Base-by-base conservation (phyloP, 257 asterid genomes). In the Lycium ferocissimum region DNA sequence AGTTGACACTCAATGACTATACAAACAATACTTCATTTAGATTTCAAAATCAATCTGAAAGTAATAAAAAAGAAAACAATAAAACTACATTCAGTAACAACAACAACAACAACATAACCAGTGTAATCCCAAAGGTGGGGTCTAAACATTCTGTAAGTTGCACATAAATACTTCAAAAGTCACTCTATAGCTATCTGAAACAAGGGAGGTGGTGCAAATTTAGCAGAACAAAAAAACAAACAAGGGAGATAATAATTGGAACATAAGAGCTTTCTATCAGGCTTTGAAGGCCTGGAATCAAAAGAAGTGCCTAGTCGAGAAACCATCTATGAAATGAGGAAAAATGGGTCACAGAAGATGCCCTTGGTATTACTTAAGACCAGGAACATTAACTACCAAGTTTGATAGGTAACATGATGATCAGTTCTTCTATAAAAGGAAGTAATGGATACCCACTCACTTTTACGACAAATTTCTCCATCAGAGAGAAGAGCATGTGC, bases 1-100 rank as follows among this genome's bases (percentile, higher is more conserved):
- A 76, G 47, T 76, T 76, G 82, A 76, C 82, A 75, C 62, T 75
- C 81, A 49, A 75, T 51, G 8, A 9, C 47, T 78, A 78, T 53
- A 49, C 38, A 33, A 53, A 78, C 9, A 53, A 78, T 33, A 53
- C 8, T 8, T 78, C 33, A 8, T 53, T 76, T 13, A 35, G 65
- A 76, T 51, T 51, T 53, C 65, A 76, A 76, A 13, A 43, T 22
- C 61, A 20, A 51, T 22, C 2, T 7, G 45, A 51, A 51, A 49
- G 62, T 51, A 62, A 51, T 51, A 10, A 26, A 76, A 14, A 76
- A 76, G 45, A 76, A 76, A 10, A 75, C 61, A 49, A 26, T 7
- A 14, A 53, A 49, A 26, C 17, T 53, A 53, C 65, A 78, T 8
- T 6, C 40, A 14, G 49, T 13, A 2, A 26, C 33, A 26, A 26